Percentiles rank a stretch among this genome's conserved stretches.
Conservation (phyloP, 163 green algal species). For the Volvox carteri region DNA sequence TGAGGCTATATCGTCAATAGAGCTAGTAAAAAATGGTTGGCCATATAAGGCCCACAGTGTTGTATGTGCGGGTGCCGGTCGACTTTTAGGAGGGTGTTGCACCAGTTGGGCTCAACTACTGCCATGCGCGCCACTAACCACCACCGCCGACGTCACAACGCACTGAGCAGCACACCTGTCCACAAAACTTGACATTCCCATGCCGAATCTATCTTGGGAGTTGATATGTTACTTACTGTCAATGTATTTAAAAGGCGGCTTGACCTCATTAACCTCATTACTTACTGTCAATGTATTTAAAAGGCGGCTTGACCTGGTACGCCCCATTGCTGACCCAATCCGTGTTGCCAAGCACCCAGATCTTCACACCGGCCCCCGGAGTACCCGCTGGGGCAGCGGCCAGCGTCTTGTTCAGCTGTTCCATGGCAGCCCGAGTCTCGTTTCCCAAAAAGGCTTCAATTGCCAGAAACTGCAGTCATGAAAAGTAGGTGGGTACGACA, state of each 20-base stretch:
- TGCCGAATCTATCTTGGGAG: too few relatives aligned
- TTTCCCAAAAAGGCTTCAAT: background rate
- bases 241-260: background rate
- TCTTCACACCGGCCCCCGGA: background rate
- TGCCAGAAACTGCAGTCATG: background rate
- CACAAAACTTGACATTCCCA: too few relatives aligned
- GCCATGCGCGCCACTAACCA: background rate
- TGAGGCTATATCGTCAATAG: too few relatives aligned
- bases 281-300: background rate
- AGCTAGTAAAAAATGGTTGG: too few relatives aligned
- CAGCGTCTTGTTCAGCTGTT: background rate
- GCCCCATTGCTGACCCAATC: background rate
- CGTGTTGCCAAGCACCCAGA: background rate
- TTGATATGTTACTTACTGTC: background rate
- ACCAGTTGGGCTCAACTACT: background rate
- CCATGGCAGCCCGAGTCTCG: background rate
- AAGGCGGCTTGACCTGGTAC: background rate
- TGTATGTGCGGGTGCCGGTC: background rate
- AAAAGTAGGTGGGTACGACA: background rate
- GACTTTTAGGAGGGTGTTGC: too few relatives aligned
- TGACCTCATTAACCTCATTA: background rate
- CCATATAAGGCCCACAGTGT: too few relatives aligned
- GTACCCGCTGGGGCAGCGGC: too few relatives aligned
- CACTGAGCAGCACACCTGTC: background rate
- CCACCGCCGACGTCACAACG: background rate